Evolutionary conservation across 805 yeast genomes (phyloP).

Genomic region (Cyberlindnera sargentensis): DNA sequence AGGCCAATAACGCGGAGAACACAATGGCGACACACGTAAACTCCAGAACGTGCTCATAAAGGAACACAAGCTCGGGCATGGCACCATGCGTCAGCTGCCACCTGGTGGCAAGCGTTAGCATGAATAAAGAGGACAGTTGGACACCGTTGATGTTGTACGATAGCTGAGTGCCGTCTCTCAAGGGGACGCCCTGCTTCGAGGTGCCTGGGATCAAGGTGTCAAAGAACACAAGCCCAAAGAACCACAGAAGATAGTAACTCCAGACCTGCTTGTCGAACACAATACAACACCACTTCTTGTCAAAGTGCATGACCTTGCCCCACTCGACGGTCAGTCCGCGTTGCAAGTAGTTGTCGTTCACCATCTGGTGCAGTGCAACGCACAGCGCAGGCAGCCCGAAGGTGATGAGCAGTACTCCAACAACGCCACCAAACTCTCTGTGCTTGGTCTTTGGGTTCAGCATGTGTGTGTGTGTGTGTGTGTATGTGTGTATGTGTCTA

Average conservation of each 20-base stretch:
- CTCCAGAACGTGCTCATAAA: conserved; percentile 62
- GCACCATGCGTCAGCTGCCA: conserved; percentile 41
- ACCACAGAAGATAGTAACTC: conserved; percentile 69
- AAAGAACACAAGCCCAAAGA: conserved; percentile 50
- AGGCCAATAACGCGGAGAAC: conserved; percentile 58
- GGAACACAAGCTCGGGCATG: conserved; percentile 73
- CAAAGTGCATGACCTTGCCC: conserved; percentile 28
- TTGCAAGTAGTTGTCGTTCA: conserved; percentile 52
- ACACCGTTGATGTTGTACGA: conserved; percentile 79
- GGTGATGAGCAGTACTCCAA: conserved; percentile 66
- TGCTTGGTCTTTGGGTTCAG: conserved; percentile 65
- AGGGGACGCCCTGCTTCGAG: conserved; percentile 51
- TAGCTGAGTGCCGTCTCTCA: conserved; percentile 72
- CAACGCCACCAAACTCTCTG: conserved; percentile 70
- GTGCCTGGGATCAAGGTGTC: conserved; percentile 67
- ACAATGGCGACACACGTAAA: conserved; percentile 56
- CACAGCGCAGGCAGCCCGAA: conserved; percentile 61
- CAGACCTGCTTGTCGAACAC: conserved; percentile 45
- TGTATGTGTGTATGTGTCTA: not conserved
- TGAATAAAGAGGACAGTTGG: conserved; percentile 38
- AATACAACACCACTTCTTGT: conserved; percentile 27
- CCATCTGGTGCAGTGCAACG: conserved; percentile 48
- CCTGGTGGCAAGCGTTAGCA: conserved; percentile 43
- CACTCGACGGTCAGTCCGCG: conserved; percentile 41
- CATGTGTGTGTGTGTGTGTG: not conserved